Evolutionary conservation across 2,329 filamentous ascomycete genomes (phyloP), one percentile per base, ranked within the genome.

Genomic region (Colletotrichum eremochloae): DNA sequence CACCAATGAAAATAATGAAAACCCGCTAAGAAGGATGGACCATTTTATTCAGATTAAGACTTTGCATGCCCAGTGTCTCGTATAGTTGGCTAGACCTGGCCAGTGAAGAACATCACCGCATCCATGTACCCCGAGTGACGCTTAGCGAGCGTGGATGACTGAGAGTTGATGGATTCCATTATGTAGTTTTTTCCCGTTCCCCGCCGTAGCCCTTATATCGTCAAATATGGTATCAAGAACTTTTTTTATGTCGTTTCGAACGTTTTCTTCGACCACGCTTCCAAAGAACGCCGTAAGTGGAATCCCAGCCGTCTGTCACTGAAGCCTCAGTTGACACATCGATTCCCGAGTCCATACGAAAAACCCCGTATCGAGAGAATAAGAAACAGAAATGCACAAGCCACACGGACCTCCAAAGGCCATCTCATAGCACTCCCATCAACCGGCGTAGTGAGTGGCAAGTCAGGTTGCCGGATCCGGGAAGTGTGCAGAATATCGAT

Each of bases 191-290:
- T 40, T 33, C 14, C 40, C 20, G 0, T n/a, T 53, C 29, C 44
- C 40, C 46, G 36, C 24, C 40, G 29, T 40, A 36, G 12, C 24
- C 46, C 46, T 62, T 31, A 4, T n/a, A 14, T 42, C 50, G 38
- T 33, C 4, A 36, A 15, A 50, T 46, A 56, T 72, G 67, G 70
- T 73, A 73, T 73, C 70, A 56, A 44, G n/a, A 71, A 62, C 67
- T 66, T 72, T 56, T 70, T 69, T 72, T 65, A 24, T 50, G 42
- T 72, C 67, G 42, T 70, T 71, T 58, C 56, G 38, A 12, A 69
- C 61, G 8, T n/a, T 73, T 64, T 64, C 60, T 71, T 64, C 60
- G 52, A 56, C 11, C 46, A 36, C n/a, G 8, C 44, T 36, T 50
- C 63, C 63, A 46, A 66, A 62, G 6, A 56, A 38, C 53, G 53